Evolutionary conservation across 768 basidiomycete genomes (phyloP).

Genomic region (Lactarius psammicola): DNA sequence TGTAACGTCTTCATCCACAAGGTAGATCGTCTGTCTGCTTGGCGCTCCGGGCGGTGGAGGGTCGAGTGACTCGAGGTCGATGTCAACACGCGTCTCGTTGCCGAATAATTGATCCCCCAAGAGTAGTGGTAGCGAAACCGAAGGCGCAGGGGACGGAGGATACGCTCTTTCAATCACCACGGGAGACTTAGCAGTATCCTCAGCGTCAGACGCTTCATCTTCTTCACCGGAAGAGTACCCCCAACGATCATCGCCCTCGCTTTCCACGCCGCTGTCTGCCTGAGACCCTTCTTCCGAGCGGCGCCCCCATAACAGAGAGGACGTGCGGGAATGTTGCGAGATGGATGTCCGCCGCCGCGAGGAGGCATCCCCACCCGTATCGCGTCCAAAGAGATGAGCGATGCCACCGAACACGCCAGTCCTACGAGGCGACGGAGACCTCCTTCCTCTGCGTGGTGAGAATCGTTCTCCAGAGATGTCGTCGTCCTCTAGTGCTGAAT

Average conservation of each 20-base stretch:
- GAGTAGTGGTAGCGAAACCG: conserved; percentile 62
- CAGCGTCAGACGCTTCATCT: conserved; percentile 50
- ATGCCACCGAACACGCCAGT: conserved; percentile 60
- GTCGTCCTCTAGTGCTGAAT: conserved; percentile 26
- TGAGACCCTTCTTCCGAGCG: conserved; percentile 60
- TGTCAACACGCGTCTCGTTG: conserved; percentile 79
- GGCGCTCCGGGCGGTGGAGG: conserved; percentile 81
- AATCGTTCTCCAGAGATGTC: conserved; percentile 20
- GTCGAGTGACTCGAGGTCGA: conserved; percentile 59
- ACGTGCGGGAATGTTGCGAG: conserved; percentile 56
- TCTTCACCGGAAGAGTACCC: conserved; percentile 89
- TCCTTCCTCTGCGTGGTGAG: conserved; percentile 22
- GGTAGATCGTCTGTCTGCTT: conserved; percentile 80
- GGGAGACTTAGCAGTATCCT: conserved; percentile 40
- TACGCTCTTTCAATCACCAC: conserved; percentile 58
- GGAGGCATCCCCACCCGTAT: conserved; percentile 36
- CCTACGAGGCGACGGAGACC: conserved; percentile 33
- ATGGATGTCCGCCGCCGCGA: conserved; percentile 50
- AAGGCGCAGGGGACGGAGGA: conserved; percentile 55
- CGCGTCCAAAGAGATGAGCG: conserved; percentile 58
- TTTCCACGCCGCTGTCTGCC: conserved; percentile 53
- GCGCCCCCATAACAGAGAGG: conserved; percentile 49
- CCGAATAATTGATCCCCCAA: conserved; percentile 78
- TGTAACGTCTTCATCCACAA: conserved; percentile 87
- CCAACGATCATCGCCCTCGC: conserved; percentile 70